phyloP scores from a whole-genome alignment of 2,329 filamentous ascomycete species.

The Coleophoma cylindrospora region DNA sequence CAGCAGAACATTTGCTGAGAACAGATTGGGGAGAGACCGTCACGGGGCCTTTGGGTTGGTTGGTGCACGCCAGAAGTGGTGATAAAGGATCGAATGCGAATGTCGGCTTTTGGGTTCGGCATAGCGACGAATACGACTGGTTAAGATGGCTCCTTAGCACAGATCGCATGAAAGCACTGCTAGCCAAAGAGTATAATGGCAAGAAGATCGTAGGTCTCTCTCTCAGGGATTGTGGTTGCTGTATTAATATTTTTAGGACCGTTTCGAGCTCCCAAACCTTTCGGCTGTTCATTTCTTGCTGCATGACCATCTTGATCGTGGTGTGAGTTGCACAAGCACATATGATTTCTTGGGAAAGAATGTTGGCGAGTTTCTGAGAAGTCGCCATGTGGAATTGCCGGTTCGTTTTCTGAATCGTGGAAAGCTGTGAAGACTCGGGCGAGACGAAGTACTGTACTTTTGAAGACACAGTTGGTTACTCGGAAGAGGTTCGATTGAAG shows the following conservation, averaged over 20 bases:
- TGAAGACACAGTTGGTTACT: background rate
- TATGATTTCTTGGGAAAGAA: conserved; percentile 18
- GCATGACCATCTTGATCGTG: conserved; percentile 29
- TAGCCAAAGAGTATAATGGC: conserved; percentile 17
- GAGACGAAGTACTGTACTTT: background rate
- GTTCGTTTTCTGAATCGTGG: conserved; percentile 13
- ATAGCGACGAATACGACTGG: conserved; percentile 33
- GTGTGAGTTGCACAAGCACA: conserved; percentile 13
- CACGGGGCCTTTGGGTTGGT: conserved; percentile 5
- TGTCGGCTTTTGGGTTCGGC: conserved; percentile 33
- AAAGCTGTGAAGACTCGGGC: conserved; percentile 4
- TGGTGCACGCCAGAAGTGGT: conserved; percentile 17
- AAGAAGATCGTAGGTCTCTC: conserved; percentile 17
- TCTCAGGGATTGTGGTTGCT: background rate
- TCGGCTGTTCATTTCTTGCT: conserved; percentile 20
- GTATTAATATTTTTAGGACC: conserved; percentile 11
- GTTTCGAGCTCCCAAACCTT: conserved; percentile 18
- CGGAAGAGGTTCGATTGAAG: too few relatives aligned
- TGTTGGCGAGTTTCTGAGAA: conserved; percentile 13
- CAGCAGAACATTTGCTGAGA: background rate
- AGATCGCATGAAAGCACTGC: conserved; percentile 13
- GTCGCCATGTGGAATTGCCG: conserved; percentile 13
- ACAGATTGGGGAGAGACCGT: conserved; percentile 4
- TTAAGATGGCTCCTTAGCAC: conserved; percentile 19
- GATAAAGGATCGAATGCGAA: conserved; percentile 32